Evolutionary conservation across 2,329 filamentous ascomycete species (phyloP), one percentile per base, ranked within the genome.

Genomic region (Lecanicillium sp.): DNA sequence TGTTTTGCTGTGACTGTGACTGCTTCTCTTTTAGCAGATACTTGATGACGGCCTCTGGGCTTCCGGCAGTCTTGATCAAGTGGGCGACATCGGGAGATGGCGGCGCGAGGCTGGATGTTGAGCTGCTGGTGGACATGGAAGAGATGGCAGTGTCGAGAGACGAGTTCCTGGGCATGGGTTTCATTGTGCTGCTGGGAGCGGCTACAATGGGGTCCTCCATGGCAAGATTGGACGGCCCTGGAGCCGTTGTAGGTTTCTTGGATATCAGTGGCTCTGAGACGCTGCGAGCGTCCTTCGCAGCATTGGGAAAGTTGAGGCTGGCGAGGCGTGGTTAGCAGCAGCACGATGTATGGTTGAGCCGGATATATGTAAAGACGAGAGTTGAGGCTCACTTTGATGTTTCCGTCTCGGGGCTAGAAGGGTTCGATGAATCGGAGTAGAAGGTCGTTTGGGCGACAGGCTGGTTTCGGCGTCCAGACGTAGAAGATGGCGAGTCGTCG

Each of bases 121-220:
- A 3, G 30, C 83, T 55, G 78, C 74, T 41, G 6, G 72, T 74
- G 6, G 87, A 88, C 41, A 87, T 75, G 9, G 81, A 79, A 2
- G 91, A 95, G 39, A 94, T 85, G n/a, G 87, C 86, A 10, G 90
- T 96, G 65, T 97, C 91, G 59, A 95, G 91, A 10, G 91, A 96
- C 3, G 87, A 86, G 48, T 86, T 95, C 58, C 90, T 82, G 48
- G 84, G 80, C 17, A 69, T 53, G 32, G 61, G 66, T 52, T 67
- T 69, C 35, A 59, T 58, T 46, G 64, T 59, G 50, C 70, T 69
- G 54, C 62, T 64, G 56, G 66, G 69, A 35, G 66, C 62, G 35
- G 67, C 59, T 45, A 64, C 63, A 51, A 70, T 67, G 44, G 69
- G 62, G 54, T 73, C 69, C 54, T 74, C 71, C 71, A 79, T 78